These are phyloP conservation scores for Didymella glomerata DNA, from an alignment of 2,329 filamentous ascomycete species.

Conservation along the genomic window DNA sequence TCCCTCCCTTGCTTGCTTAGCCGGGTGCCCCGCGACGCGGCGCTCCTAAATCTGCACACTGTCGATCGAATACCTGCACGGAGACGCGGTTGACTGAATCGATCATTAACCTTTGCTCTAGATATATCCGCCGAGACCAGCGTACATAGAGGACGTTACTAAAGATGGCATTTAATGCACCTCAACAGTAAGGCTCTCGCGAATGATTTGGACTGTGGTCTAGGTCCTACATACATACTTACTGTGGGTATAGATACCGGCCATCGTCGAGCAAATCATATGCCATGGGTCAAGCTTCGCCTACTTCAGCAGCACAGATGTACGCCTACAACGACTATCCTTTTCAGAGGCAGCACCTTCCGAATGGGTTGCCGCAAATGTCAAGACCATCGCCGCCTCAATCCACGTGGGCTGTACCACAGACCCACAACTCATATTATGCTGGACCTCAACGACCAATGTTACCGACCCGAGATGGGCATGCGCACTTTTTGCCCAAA, in stretches of 20 bases:
- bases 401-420: constrained; percentile 47
- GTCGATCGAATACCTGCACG: constrained; percentile 28
- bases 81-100: constrained; percentile 32
- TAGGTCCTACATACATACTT: constrained; percentile 24
- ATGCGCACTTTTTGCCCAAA: constrained; percentile 36
- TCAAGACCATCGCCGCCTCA: constrained; percentile 47
- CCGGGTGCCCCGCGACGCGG: constrained; percentile 28
- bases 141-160: constrained; percentile 38
- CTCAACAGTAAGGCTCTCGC: constrained; percentile 48
- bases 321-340: constrained; percentile 45
- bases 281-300: constrained; percentile 41
- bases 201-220: constrained; percentile 11
- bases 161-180: constrained; percentile 56
- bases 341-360: constrained; percentile 36
- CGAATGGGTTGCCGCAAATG: constrained; percentile 37
- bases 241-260: constrained; percentile 47
- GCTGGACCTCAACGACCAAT: constrained; percentile 35
- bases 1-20: constrained; percentile 39
- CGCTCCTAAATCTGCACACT: constrained; percentile 33
- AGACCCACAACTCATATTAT: constrained; percentile 45
- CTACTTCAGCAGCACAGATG: constrained; percentile 45
- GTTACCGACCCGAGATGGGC: constrained; percentile 36
- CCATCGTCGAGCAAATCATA: constrained; percentile 49
- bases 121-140: constrained; percentile 32
- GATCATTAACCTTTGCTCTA: constrained; percentile 39